Evolutionary conservation across 352 stramenopile species (phyloP).

Genomic region (Phytophthora cajani): DNA sequence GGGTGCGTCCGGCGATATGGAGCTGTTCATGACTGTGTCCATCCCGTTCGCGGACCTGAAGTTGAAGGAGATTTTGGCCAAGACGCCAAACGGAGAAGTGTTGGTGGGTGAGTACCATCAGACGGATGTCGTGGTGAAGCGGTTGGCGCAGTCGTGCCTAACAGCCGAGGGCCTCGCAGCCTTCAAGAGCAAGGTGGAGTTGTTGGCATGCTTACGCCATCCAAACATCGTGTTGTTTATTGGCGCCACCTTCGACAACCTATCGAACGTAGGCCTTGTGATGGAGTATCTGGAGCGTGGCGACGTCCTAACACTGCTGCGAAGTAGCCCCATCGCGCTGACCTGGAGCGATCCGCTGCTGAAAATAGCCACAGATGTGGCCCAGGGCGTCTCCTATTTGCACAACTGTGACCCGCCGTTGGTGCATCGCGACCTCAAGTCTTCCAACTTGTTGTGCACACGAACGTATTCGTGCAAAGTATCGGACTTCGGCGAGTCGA

Average conservation of each 20-base stretch:
- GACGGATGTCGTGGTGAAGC: constrained; percentile 81
- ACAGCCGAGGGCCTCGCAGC: constrained; percentile 67
- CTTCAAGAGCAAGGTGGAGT: constrained; percentile 82
- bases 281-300: constrained; percentile 82
- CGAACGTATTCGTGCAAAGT: constrained; percentile 84
- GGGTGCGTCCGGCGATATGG: constrained; percentile 53
- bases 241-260: constrained; percentile 83
- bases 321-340: constrained; percentile 70
- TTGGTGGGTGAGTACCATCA: constrained; percentile 80
- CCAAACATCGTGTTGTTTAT: constrained; percentile 90
- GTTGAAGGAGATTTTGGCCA: constrained; percentile 77
- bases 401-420: constrained; percentile 84
- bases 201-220: constrained; percentile 80
- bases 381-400: constrained; percentile 79
- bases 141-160: constrained; percentile 61
- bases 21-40: constrained; percentile 66
- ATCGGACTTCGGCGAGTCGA: constrained; percentile 84
- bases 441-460: constrained; percentile 78
- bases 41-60: constrained; percentile 82
- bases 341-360: constrained; percentile 80
- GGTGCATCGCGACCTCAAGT: constrained; percentile 86
- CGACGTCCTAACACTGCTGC: constrained; percentile 69
- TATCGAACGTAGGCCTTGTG: constrained; percentile 79
- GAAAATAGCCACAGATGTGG: constrained; percentile 86
- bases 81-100: constrained; percentile 69